Evolutionary conservation across 345 rosid species (phyloP).

Genomic region (Diplotaxis tenuifolia): DNA sequence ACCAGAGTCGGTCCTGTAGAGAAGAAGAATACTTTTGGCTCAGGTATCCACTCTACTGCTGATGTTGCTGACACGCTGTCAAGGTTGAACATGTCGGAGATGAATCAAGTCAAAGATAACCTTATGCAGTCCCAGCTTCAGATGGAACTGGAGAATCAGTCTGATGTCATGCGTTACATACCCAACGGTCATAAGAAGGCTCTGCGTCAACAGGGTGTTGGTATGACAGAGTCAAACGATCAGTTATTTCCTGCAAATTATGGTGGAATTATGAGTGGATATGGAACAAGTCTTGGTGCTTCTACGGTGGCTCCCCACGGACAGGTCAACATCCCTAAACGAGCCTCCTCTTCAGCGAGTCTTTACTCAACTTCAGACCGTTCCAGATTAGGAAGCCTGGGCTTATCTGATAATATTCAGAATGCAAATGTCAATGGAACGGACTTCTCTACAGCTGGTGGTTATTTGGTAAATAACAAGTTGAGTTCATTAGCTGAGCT

Average conservation of each 20-base stretch:
- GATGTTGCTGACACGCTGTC: conserved; percentile 63
- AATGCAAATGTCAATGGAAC: conserved; percentile 43
- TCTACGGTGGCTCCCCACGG: conserved; percentile 46
- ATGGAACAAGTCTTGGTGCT: conserved; percentile 48
- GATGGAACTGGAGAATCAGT: conserved; percentile 40
- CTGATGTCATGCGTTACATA: conserved; percentile 45
- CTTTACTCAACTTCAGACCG: conserved; percentile 52
- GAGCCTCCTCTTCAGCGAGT: conserved; percentile 66
- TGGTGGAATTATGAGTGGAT: conserved; percentile 46
- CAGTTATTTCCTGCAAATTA: conserved; percentile 46
- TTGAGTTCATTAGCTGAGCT: conserved; percentile 42
- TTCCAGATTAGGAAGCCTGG: conserved; percentile 50
- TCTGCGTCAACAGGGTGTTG: conserved; percentile 51
- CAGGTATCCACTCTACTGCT: conserved; percentile 48
- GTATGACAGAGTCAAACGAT: conserved; percentile 44
- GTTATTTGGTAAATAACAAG: conserved; percentile 50
- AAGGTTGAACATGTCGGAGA: conserved; percentile 49
- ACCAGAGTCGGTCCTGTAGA: conserved; percentile 53
- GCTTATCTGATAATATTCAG: conserved; percentile 45
- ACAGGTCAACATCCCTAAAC: conserved; percentile 55
- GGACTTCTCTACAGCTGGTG: conserved; percentile 44
- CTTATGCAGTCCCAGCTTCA: conserved; percentile 48
- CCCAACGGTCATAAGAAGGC: conserved; percentile 53
- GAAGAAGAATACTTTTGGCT: conserved; percentile 48
- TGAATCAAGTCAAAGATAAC: conserved; percentile 46